Evolutionary conservation across 805 yeast species (phyloP), one percentile per base, ranked within the genome.

Genomic region (Pichia paraexigua): DNA sequence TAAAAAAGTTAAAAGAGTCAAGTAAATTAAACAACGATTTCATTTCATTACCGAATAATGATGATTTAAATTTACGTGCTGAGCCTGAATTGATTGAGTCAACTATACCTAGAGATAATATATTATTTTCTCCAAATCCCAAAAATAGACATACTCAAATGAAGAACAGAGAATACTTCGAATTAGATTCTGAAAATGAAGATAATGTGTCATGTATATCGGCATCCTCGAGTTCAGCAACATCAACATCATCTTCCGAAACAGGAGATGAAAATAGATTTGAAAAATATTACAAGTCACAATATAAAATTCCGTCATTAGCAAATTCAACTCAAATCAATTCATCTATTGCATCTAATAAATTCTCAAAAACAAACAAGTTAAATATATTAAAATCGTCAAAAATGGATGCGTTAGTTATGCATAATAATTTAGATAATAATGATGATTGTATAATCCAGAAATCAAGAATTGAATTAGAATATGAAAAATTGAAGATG

Each of bases 11-110:
- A 7, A 51, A 35, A 24, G 40, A 12, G 8, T n/a, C 24, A 17
- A 40, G 28, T 17, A 42, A 10, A n/a, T 5, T 11, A 21, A 3
- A 8, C 10, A 8, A 17, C 6, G 27, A 46, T 27, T 21, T 27
- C 8, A 9, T 18, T 7, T 18, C 21, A 18, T 12, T 46, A 4
- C 30, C 32, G 4, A 24, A 42, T 21, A 20, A 7, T 12, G 43
- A 32, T 35, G 46, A 42, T 21, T 28, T 35, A 2, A 27, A 40
- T 11, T 40, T 52, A 25, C 48, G 53, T n/a, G 41, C 53, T 21
- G 53, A 52, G 32, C 53, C 53, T 25, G 53, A 52, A 15, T 27
- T 52, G 3, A 46, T 49, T 15, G 37, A 27, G 12, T 45, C 41
- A 41, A 24, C 22, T 24, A 24, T 10, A 21, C 20, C 39, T 18